A percentile compares a stretch with the other conserved stretches of the same genome.
These are phyloP conservation scores for Aspergillus carbonarius DNA, from an alignment of 2,329 filamentous ascomycete genomes.

Conservation along the genomic window DNA sequence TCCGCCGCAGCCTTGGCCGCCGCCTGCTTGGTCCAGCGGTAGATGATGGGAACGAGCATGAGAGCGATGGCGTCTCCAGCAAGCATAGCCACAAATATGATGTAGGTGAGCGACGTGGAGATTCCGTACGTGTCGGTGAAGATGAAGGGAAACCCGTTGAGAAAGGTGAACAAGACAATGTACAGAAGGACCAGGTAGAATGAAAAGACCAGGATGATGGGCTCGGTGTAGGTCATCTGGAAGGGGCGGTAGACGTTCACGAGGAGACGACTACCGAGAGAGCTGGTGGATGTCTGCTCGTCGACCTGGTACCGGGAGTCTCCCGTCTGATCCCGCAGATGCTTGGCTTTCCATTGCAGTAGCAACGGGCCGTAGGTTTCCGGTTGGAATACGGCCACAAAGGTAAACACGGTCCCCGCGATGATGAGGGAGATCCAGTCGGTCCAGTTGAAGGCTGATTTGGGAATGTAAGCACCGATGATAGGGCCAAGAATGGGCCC, in stretches of 20 bases:
- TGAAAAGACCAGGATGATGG: background rate
- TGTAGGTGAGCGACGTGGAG: background rate
- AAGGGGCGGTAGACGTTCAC: conserved; percentile 1
- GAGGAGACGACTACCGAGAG: background rate
- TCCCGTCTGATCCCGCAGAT: background rate
- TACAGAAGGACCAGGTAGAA: conserved; percentile 3
- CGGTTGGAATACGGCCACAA: background rate
- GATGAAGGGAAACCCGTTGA: conserved; percentile 1
- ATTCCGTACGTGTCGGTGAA: background rate
- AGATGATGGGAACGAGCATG: background rate
- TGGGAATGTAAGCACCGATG: background rate
- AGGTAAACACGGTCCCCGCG: background rate
- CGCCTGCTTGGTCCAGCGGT: conserved; percentile 1
- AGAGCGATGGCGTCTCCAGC: conserved; percentile 1
- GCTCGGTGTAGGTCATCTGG: conserved; percentile 1
- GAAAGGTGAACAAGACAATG: conserved; percentile 4
- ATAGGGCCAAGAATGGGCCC: background rate
- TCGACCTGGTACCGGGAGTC: background rate
- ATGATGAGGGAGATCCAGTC: conserved; percentile 3
- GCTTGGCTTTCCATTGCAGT: background rate
- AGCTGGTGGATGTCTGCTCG: background rate
- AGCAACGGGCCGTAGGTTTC: conserved; percentile 1
- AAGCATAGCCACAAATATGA: background rate
- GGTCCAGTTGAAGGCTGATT: background rate
- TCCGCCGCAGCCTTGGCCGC: background rate